These are phyloP conservation scores for Jaltomata sinuosa DNA, from an alignment of 257 asterid genomes.

Conservation along the genomic window DNA sequence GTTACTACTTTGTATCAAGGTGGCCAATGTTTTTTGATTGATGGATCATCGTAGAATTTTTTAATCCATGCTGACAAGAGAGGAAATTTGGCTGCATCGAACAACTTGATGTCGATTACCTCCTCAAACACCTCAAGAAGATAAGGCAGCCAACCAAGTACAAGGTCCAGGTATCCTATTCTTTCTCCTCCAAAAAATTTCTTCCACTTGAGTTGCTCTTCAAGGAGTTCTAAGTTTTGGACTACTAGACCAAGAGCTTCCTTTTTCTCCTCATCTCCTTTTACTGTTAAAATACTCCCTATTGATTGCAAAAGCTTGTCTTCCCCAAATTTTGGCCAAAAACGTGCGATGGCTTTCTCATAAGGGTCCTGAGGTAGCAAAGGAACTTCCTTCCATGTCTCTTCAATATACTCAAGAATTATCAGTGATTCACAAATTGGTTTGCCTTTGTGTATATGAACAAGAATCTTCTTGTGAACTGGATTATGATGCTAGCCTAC, in stretches of 20 bases:
- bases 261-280: conserved; percentile 29
- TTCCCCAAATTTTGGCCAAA: conserved; percentile 70
- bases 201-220: conserved; percentile 45
- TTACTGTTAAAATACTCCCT: conserved; percentile 18
- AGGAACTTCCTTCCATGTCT: conserved; percentile 54
- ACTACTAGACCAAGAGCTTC: conserved; percentile 23
- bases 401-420: conserved; percentile 69
- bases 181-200: conserved; percentile 47
- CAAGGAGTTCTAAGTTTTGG: conserved; percentile 27
- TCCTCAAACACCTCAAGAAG: conserved; percentile 37
- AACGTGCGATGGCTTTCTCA: conserved; percentile 51
- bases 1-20: conserved; percentile 46
- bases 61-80: conserved; percentile 41
- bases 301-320: conserved; percentile 45
- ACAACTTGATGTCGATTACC: conserved; percentile 22
- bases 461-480: conserved; percentile 43
- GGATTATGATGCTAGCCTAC: no score
- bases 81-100: conserved; percentile 37
- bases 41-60: conserved; percentile 31
- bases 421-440: conserved; percentile 64
- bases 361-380: conserved; percentile 59
- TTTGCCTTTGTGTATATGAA: conserved; percentile 62
- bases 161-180: conserved; percentile 55
- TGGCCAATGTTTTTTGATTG: conserved; percentile 46
- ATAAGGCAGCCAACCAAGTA: conserved; percentile 43